Evolutionary conservation across 441 rosid species (phyloP), one percentile per base, ranked within the genome.

Genomic region (Bruguiera hainesii): DNA sequence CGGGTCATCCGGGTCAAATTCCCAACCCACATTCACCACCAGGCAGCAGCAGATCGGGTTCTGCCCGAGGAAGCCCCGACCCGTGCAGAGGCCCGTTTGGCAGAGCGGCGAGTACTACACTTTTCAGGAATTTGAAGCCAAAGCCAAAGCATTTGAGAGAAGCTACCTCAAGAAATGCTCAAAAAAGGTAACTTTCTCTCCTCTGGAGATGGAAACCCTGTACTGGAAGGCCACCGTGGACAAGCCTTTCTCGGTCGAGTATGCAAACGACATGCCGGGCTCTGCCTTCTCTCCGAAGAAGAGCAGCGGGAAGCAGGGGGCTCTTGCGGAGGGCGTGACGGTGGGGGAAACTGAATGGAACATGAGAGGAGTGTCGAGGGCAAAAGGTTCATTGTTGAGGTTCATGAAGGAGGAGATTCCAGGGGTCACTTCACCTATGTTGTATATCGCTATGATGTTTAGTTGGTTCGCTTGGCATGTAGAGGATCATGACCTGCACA

Each of bases 401-500:
- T 92, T 89, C 69, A 96, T 96, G 98, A 96, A 92, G 70, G 98
- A 96, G 78, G 99, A 92, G 78, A 96, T 96, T 71, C 99, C 95
- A 3, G 98, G 98, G 31, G 99, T 92, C 42, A 96, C 99, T 64
- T 96, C 99, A 11, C 97, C 98, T 0, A 96, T 96, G 99, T 90
- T 96, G 56, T 96, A 96, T 72, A 50, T 96, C 28, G 98, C 98
- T 37, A 96, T 96, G 98, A 73, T 96, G 89, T 96, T 96, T 73
- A 96, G 99, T 77, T 96, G 97, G 99, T 96, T 96, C 63, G 99
- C 99, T 81, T 96, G 98, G 99, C 99, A 96, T 71, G 97, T 88
- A 4, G 98, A 96, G 81, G 99, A 96, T 71, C 98, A 96, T 71
- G 97, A 92, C 71, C 83, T 96, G 65, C 98, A 96, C 64, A 96